Conservation (phyloP, 441 rosid species). For the Populus hybrid region DNA sequence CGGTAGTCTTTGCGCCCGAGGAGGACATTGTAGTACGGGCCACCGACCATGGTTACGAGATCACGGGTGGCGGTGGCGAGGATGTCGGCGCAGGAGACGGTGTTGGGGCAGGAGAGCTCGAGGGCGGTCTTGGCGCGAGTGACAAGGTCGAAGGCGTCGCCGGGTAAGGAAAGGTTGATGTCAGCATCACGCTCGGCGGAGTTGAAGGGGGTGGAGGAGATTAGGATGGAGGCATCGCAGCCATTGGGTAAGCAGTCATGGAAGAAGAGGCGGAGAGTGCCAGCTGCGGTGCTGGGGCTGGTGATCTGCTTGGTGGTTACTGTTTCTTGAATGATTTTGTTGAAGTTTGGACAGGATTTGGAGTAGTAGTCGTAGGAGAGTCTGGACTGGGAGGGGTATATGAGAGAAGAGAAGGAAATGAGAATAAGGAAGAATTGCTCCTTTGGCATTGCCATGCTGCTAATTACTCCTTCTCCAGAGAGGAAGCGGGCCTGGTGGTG, state of each 20-base stretch:
- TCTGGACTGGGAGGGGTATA: constrained; percentile 25
- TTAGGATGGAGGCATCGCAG: constrained; percentile 62
- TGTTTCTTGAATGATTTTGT: constrained; percentile 38
- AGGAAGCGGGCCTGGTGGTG: not conserved
- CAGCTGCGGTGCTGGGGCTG: constrained; percentile 69
- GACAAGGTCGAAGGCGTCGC: constrained; percentile 68
- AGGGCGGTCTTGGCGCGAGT: constrained; percentile 57
- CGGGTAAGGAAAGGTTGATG: constrained; percentile 66
- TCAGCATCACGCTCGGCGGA: constrained; percentile 64
- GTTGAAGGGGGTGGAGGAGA: constrained; percentile 58
- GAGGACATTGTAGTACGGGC: constrained; percentile 44
- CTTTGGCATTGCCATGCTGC: constrained; percentile 20
- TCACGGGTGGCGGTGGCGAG: constrained; percentile 58
- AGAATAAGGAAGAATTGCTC: constrained; percentile 21
- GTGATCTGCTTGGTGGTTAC: constrained; percentile 52
- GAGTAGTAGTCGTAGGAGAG: constrained; percentile 55
- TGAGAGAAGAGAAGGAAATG: constrained; percentile 20
- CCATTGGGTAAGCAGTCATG: constrained; percentile 77
- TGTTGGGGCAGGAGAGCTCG: constrained; percentile 57
- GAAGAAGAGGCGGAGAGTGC: constrained; percentile 65
- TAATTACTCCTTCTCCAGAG: no score
- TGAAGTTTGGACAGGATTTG: constrained; percentile 56
- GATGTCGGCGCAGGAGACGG: constrained; percentile 70
- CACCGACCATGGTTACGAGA: constrained; percentile 66
- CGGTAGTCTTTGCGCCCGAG: constrained; percentile 60